Conservation (phyloP, 306 rosid genomes). For the Prunus kanzakura region DNA sequence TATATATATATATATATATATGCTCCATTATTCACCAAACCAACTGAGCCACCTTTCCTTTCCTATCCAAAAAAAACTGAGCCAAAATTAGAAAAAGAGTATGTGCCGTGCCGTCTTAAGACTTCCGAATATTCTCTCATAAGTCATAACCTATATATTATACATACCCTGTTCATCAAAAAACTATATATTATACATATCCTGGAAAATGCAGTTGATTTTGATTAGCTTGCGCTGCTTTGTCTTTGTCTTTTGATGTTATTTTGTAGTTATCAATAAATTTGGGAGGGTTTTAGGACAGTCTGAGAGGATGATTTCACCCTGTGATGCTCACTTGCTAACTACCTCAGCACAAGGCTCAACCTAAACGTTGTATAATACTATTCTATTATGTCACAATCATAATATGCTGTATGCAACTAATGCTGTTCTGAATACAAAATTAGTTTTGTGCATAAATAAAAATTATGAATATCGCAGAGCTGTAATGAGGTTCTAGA, state of each 20-base stretch:
- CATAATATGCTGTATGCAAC: slow-evolving; percentile 22
- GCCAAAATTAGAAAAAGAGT: too few relatives aligned
- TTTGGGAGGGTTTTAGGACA: slow-evolving; percentile 32
- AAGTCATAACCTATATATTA: slow-evolving; percentile 11
- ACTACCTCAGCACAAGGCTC: slow-evolving; percentile 47
- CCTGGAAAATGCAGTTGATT: slow-evolving; percentile 28
- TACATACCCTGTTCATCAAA: neutral
- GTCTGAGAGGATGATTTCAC: slow-evolving; percentile 40
- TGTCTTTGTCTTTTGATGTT: slow-evolving; percentile 36
- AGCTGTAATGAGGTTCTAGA: neutral
- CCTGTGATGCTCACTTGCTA: slow-evolving; percentile 51
- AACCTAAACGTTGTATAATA: slow-evolving; percentile 25
- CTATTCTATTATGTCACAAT: slow-evolving; percentile 26
- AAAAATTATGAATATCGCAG: neutral
- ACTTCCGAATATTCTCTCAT: slow-evolving; percentile 15
- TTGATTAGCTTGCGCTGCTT: slow-evolving; percentile 33
- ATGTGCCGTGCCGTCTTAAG: neutral
- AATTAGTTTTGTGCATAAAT: neutral
- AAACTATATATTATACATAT: too few relatives aligned
- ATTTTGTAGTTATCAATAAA: slow-evolving; percentile 18
- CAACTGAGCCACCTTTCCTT: too few relatives aligned
- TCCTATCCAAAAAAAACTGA: too few relatives aligned
- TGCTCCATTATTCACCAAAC: slow-evolving; percentile 4
- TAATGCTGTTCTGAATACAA: neutral
- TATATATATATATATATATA: neutral